These are phyloP conservation scores for Yarrowia keelungensis DNA, from an alignment of 805 yeast genomes.

Conservation along the genomic window DNA sequence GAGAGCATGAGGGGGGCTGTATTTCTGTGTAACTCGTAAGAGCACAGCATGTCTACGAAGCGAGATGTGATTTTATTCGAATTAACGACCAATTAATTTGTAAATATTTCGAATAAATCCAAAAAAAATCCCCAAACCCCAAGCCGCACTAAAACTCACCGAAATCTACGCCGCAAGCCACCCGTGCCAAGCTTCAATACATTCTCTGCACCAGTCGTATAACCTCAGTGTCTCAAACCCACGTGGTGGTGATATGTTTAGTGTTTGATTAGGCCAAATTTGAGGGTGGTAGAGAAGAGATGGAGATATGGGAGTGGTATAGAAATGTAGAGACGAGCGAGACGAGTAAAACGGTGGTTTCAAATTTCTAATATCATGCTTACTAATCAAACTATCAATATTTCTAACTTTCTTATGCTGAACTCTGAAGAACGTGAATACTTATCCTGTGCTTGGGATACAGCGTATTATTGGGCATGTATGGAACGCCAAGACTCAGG, in stretches of 20 bases:
- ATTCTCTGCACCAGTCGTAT: not conserved
- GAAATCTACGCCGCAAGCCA: not conserved
- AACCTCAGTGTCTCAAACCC: conserved; percentile 10
- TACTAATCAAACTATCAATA: no score
- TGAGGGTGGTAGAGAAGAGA: not conserved
- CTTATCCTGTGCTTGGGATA: not conserved
- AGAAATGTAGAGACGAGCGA: not conserved
- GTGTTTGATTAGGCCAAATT: not conserved
- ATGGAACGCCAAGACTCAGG: not conserved
- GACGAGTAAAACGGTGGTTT: not conserved
- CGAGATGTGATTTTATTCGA: no score
- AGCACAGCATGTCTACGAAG: no score
- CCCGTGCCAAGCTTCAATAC: conserved; percentile 4
- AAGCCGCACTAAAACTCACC: no score
- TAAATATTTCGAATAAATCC: no score
- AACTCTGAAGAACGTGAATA: not conserved
- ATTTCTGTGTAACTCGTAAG: no score
- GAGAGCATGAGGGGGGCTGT: no score
- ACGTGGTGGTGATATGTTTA: conserved; percentile 14
- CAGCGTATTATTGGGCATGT: conserved; percentile 8
- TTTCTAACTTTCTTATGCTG: no score
- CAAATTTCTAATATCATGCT: not conserved
- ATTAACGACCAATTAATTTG: no score
- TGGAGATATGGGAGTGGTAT: not conserved
- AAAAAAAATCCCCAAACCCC: not conserved